Evolutionary conservation across 2,329 filamentous ascomycete genomes (phyloP).

Genomic region (Epichloe sylvatica): DNA sequence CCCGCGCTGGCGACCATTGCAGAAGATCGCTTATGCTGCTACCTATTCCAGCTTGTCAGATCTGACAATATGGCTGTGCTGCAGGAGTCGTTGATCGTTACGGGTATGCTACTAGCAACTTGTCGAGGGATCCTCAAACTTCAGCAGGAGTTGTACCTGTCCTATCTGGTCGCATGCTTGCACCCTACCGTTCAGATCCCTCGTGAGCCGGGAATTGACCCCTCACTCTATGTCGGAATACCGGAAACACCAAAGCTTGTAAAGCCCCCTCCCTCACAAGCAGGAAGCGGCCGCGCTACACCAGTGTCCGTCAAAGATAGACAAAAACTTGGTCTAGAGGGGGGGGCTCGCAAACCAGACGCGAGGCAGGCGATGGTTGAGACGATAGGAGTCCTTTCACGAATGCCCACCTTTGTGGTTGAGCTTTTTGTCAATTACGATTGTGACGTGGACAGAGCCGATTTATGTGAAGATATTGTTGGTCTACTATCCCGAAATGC

Average conservation of each 20-base stretch:
- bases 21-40: conserved; percentile 83
- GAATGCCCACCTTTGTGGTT: conserved; percentile 88
- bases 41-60: conserved; percentile 88
- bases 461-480: conserved; percentile 91
- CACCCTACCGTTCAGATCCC: conserved; percentile 93
- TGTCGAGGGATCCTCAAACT: conserved; percentile 84
- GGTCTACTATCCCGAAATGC: conserved; percentile 86
- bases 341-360: conserved; percentile 83
- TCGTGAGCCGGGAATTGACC: conserved; percentile 76
- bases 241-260: conserved; percentile 80
- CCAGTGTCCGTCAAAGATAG: conserved; percentile 86
- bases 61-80: conserved; percentile 94
- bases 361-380: conserved; percentile 97
- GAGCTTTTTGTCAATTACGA: conserved; percentile 98
- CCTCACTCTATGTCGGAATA: conserved; percentile 81
- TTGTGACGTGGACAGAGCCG: conserved; percentile 79
- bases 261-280: conserved; percentile 62
- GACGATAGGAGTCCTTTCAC: conserved; percentile 76
- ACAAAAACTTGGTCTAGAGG: conserved; percentile 83
- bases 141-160: conserved; percentile 90
- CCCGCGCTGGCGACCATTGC: conserved; percentile 76
- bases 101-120: conserved; percentile 79
- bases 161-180: conserved; percentile 84
- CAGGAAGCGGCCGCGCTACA: conserved; percentile 68
- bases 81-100: conserved; percentile 82